Percentiles rank a stretch among this genome's conserved stretches.
phyloP scores from a whole-genome alignment of 495 filamentous ascomycete species.

The Achaetomiella virescens region DNA sequence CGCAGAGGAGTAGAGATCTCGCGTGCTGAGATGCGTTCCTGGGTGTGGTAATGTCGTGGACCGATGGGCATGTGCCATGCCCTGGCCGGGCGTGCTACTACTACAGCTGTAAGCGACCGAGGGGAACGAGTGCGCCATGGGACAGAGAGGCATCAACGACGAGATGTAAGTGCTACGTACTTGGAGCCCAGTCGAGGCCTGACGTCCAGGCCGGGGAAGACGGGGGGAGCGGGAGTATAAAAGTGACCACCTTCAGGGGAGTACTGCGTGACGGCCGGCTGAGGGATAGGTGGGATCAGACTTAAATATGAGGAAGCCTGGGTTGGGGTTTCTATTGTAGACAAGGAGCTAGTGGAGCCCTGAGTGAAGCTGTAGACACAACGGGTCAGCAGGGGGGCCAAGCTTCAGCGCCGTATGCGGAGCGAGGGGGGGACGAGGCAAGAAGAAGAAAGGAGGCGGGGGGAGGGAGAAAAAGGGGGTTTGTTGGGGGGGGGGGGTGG shows the following conservation, averaged over 20 bases:
- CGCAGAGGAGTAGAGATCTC: slow-evolving; percentile 45
- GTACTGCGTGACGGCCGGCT: slow-evolving; percentile 38
- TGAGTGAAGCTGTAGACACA: slow-evolving; percentile 38
- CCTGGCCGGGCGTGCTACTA: slow-evolving; percentile 44
- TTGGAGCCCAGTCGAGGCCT: slow-evolving; percentile 46
- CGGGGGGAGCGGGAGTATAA: slow-evolving; percentile 38
- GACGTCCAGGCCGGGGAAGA: slow-evolving; percentile 42
- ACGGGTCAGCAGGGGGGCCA: slow-evolving; percentile 32
- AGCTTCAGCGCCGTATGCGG: slow-evolving; percentile 19
- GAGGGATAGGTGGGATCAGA: slow-evolving; percentile 41
- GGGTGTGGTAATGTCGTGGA: slow-evolving; percentile 45
- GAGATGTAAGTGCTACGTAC: slow-evolving; percentile 35
- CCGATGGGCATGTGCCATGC: slow-evolving; percentile 51
- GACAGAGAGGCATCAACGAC: slow-evolving; percentile 14
- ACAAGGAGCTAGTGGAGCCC: slow-evolving; percentile 38
- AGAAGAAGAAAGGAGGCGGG: not conserved
- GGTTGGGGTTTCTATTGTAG: slow-evolving; percentile 41
- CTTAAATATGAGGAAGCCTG: slow-evolving; percentile 41
- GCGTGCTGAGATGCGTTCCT: slow-evolving; percentile 38
- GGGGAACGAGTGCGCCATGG: slow-evolving; percentile 25
- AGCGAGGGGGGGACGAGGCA: not conserved
- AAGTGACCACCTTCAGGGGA: slow-evolving; percentile 40
- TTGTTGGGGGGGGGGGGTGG: not conserved
- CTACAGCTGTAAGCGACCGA: slow-evolving; percentile 36
- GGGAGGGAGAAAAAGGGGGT: not conserved